Evolutionary conservation across 495 filamentous ascomycete genomes (phyloP).

Genomic region (Podospora tetraspora): DNA sequence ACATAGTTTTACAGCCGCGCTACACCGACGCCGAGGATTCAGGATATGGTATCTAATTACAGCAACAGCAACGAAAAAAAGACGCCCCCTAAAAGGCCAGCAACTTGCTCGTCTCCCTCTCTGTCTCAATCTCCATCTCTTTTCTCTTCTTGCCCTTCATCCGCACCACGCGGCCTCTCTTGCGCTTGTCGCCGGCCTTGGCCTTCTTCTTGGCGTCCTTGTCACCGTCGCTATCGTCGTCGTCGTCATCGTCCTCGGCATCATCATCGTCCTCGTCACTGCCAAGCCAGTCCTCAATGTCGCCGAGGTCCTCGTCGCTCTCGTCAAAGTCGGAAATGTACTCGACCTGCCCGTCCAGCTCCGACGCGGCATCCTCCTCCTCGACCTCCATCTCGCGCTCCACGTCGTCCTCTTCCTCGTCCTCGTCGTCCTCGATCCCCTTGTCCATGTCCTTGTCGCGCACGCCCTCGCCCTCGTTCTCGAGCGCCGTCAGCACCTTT

Average conservation of each 20-base stretch:
- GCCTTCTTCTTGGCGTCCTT: conserved; percentile 44
- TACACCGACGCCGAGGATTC: neutral
- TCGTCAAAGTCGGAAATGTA: conserved; percentile 65
- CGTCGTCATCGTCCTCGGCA: conserved; percentile 40
- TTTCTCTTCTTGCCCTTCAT: conserved; percentile 60
- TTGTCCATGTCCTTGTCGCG: conserved; percentile 85
- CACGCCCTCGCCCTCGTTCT: conserved; percentile 75
- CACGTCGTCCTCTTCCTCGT: conserved; percentile 59
- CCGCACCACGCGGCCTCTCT: conserved; percentile 52
- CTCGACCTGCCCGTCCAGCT: conserved; percentile 71
- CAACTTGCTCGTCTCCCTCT: conserved; percentile 42
- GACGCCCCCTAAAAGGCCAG: conserved; percentile 36
- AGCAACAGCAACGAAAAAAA: neutral
- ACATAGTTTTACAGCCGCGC: neutral
- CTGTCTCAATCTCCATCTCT: conserved; percentile 70
- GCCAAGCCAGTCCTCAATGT: conserved; percentile 47
- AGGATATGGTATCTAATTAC: neutral
- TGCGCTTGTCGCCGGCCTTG: conserved; percentile 60
- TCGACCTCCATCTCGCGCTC: conserved; percentile 65
- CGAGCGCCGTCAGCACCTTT: conserved; percentile 87
- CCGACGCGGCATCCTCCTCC: conserved; percentile 57
- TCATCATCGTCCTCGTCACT: conserved; percentile 46
- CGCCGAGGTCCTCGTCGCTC: conserved; percentile 48
- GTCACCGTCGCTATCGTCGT: conserved; percentile 45
- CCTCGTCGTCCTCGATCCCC: conserved; percentile 75